Percentiles rank a stretch among this genome's conserved stretches.
Conservation (phyloP, 2,329 filamentous ascomycete genomes). For the Colletotrichum viniferum region DNA sequence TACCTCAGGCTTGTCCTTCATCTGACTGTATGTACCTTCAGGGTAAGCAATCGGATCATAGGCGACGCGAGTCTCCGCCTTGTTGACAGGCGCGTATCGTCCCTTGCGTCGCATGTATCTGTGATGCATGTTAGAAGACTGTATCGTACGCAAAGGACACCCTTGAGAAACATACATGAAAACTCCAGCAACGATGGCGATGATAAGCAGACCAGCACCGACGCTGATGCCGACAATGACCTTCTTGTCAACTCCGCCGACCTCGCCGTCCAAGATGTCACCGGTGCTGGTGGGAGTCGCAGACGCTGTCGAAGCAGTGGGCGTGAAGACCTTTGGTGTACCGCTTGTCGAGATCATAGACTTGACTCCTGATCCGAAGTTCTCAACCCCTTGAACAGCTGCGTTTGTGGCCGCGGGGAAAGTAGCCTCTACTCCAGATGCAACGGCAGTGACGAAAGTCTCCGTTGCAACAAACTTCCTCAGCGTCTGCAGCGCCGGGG, state of each 20-base stretch:
- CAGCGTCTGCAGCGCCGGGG: slow-evolving; percentile 52
- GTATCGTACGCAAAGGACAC: background rate
- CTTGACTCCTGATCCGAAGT: background rate
- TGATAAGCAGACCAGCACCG: slow-evolving; percentile 45
- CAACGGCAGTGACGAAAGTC: slow-evolving; percentile 45
- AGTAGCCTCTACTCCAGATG: slow-evolving; percentile 38
- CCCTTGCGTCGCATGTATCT: background rate
- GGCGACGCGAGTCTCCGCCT: background rate
- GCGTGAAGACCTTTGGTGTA: background rate
- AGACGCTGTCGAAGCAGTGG: background rate
- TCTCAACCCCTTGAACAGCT: background rate
- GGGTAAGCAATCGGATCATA: background rate
- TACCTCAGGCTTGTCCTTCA: background rate
- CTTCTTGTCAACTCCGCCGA: slow-evolving; percentile 43
- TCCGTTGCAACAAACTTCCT: slow-evolving; percentile 39
- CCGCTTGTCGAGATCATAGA: slow-evolving; percentile 2
- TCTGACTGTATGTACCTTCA: background rate
- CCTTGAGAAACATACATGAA: background rate
- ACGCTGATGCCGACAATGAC: slow-evolving; percentile 54
- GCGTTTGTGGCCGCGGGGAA: slow-evolving; percentile 32
- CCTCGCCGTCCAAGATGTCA: slow-evolving; percentile 27
- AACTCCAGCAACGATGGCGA: slow-evolving; percentile 33
- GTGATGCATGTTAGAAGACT: background rate
- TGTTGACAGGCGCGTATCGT: background rate
- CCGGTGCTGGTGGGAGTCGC: background rate